Conservation (phyloP, 768 basidiomycete species). For the Serendipita indica region DNA sequence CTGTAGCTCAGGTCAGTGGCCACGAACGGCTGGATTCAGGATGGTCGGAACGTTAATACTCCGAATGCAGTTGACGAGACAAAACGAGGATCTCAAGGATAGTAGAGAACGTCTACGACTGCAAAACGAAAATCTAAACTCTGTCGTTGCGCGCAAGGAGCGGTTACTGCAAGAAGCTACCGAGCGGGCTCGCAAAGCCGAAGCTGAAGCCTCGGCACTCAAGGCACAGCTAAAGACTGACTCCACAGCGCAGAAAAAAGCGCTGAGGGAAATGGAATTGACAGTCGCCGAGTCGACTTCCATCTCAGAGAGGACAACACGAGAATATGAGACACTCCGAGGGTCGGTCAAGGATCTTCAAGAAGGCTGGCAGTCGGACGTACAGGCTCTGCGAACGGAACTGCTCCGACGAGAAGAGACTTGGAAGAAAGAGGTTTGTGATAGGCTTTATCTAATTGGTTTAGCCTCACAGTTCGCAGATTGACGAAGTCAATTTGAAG, state of each 20-base stretch:
- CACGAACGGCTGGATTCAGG: background rate
- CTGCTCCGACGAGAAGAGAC: conserved; percentile 61
- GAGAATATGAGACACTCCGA: conserved; percentile 66
- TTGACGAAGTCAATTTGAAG: conserved; percentile 50
- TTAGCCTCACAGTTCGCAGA: background rate
- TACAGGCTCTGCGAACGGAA: conserved; percentile 54
- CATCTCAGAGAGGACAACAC: conserved; percentile 62
- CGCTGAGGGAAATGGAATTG: conserved; percentile 66
- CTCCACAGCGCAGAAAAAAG: conserved; percentile 55
- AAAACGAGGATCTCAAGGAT: conserved; percentile 81
- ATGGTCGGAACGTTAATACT: too few relatives aligned
- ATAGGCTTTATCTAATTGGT: background rate
- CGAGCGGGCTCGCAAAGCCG: conserved; percentile 75
- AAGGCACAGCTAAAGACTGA: conserved; percentile 63
- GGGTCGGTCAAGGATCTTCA: conserved; percentile 61
- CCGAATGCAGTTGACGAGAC: conserved; percentile 40
- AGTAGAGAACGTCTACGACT: conserved; percentile 63
- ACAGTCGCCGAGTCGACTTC: conserved; percentile 59
- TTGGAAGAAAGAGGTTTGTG: conserved; percentile 40
- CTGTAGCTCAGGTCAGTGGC: conserved; percentile 44
- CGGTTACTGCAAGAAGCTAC: conserved; percentile 75
- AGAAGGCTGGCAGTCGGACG: conserved; percentile 60
- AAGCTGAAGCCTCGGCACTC: conserved; percentile 52
- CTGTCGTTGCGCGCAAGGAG: conserved; percentile 79
- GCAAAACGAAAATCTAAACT: conserved; percentile 80